phyloP scores from a whole-genome alignment of 1,284 basidiomycete genomes.

The Puccinia horiana region DNA sequence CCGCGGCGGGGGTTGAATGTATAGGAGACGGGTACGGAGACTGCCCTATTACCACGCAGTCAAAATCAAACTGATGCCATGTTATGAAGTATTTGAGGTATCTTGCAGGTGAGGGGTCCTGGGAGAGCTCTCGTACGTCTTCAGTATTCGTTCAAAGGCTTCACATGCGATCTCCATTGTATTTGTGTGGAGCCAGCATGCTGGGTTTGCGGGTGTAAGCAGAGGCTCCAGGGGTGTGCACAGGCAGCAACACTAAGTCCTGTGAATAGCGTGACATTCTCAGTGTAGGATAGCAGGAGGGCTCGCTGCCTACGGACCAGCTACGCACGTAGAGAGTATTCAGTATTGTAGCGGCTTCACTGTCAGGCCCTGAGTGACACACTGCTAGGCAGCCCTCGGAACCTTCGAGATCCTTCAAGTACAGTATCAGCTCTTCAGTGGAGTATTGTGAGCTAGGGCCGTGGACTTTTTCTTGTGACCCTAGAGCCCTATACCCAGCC shows the following conservation, averaged over 20 bases:
- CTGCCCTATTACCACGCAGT: background rate
- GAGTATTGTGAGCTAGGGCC: background rate
- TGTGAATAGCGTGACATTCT: too few relatives aligned
- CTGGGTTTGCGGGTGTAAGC: background rate
- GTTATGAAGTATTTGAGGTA: background rate
- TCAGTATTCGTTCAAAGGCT: background rate
- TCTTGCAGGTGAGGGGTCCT: background rate
- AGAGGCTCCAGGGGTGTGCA: background rate
- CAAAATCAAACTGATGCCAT: conserved; percentile 11
- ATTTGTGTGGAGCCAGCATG: background rate
- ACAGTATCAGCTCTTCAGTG: background rate
- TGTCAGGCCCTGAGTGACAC: background rate
- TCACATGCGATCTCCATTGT: background rate
- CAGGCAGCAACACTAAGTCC: background rate
- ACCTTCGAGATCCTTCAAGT: background rate
- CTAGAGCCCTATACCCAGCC: background rate
- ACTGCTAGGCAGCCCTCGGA: background rate
- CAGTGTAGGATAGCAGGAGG: background rate
- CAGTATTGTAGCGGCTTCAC: background rate
- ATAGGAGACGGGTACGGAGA: background rate
- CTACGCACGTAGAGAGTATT: background rate
- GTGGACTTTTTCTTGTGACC: background rate
- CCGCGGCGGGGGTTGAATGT: background rate
- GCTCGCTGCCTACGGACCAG: background rate
- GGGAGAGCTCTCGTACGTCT: background rate